A percentile compares a stretch with the other conserved stretches of the same genome.
Evolutionary conservation across 2,329 filamentous ascomycete genomes (phyloP).

Genomic region (Xylariaceae sp.): DNA sequence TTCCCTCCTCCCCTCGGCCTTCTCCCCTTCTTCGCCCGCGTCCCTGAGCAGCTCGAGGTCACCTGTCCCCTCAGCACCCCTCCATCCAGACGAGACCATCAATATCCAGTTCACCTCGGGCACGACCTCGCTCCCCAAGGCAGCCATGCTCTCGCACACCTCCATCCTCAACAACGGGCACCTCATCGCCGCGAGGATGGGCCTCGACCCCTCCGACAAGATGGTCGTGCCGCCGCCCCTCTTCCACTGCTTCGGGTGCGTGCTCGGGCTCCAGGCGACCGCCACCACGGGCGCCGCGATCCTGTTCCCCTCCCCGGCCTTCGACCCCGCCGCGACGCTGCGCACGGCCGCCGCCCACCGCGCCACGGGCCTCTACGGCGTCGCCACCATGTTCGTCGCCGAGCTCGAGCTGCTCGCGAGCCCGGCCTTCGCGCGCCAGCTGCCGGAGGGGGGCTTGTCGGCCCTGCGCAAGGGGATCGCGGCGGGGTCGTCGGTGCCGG

Average conservation of each 20-base stretch:
- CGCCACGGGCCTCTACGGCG: conserved; percentile 73
- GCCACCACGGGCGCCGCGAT: conserved; percentile 76
- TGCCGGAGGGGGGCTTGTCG: conserved; percentile 24
- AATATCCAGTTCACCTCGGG: conserved; percentile 98
- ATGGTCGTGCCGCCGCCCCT: conserved; percentile 83
- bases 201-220: conserved; percentile 66
- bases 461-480: conserved; percentile 82
- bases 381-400: conserved; percentile 91
- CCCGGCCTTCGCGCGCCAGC: conserved; percentile 23
- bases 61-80: conserved; percentile 37
- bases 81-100: conserved; percentile 65
- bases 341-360: conserved; percentile 47
- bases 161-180: conserved; percentile 91
- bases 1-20: conserved; percentile 32
- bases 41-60: not conserved
- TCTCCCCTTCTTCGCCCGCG: not conserved
- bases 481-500: conserved; percentile 80
- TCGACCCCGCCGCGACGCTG: conserved; percentile 73
- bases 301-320: conserved; percentile 81
- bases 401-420: conserved; percentile 72
- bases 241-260: conserved; percentile 86
- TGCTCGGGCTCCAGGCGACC: conserved; percentile 94
- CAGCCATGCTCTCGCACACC: conserved; percentile 79
- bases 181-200: conserved; percentile 82
- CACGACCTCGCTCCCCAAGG: conserved; percentile 89